phyloP scores from a whole-genome alignment of 225 moss, liverwort and hornwort species.

The Anthoceros angustus region DNA sequence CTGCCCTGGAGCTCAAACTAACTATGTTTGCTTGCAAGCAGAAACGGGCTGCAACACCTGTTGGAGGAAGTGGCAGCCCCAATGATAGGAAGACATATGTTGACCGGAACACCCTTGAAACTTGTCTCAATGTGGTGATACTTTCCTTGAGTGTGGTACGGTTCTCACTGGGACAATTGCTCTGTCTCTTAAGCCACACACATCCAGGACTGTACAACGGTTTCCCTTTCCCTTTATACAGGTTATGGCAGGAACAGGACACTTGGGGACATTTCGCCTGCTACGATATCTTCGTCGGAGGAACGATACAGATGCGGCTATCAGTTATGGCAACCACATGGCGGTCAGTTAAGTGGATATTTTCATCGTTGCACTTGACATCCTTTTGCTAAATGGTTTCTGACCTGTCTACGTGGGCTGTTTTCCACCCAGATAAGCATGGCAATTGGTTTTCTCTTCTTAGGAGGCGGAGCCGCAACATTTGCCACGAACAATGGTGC shows the following conservation, averaged over 20 bases:
- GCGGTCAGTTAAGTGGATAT: conserved; percentile 23
- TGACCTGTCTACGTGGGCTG: not conserved
- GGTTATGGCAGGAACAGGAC: conserved; percentile 94
- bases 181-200: not conserved
- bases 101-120: conserved; percentile 80
- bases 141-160: conserved; percentile 84
- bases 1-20: not conserved
- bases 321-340: conserved; percentile 92
- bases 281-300: conserved; percentile 76
- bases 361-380: not conserved
- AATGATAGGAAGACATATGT: conserved; percentile 47
- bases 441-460: conserved; percentile 91
- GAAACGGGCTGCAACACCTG: conserved; percentile 57
- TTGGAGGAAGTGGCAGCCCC: conserved; percentile 34
- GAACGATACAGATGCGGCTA: conserved; percentile 66
- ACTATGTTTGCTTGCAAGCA: conserved; percentile 7
- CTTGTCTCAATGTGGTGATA: conserved; percentile 76
- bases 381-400: not conserved
- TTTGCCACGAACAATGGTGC: conserved; percentile 93
- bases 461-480: conserved; percentile 85
- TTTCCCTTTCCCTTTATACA: conserved; percentile 6
- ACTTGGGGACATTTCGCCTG: conserved; percentile 76
- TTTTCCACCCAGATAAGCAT: conserved; percentile 28
- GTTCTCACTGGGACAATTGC: not conserved
- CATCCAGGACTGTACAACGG: too few species aligned